Evolutionary conservation across 192 early-diverging fungal genomes (phyloP).

Genomic region (Rhizoclosmatium globosum): DNA sequence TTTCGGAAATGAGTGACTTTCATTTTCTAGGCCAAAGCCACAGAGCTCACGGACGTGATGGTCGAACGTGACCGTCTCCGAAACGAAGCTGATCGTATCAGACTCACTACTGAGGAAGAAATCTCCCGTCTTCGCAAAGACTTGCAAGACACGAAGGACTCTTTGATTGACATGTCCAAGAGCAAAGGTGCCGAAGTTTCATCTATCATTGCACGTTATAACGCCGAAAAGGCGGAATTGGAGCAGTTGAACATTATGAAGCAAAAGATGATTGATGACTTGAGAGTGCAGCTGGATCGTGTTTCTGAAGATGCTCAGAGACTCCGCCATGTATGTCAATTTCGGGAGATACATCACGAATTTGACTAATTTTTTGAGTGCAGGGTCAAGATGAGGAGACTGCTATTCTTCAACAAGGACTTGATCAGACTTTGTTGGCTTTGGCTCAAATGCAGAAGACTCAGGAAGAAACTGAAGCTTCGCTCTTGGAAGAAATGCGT

Average conservation of each 20-base stretch:
- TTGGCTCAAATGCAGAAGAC: conserved; percentile 59
- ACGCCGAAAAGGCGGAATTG: conserved; percentile 82
- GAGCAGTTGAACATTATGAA: conserved; percentile 56
- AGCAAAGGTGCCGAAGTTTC: conserved; percentile 87
- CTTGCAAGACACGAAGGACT: conserved; percentile 77
- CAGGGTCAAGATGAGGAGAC: conserved; percentile 59
- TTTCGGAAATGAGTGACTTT: neutral
- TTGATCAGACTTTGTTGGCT: conserved; percentile 64
- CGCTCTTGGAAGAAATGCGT: conserved; percentile 60
- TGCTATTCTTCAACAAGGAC: conserved; percentile 53
- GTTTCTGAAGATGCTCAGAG: conserved; percentile 28
- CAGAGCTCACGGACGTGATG: conserved; percentile 81
- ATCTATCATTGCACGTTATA: conserved; percentile 81
- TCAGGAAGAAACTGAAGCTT: conserved; percentile 42
- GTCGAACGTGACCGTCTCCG: conserved; percentile 88
- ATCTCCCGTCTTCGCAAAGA: conserved; percentile 81
- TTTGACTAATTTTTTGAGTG: neutral
- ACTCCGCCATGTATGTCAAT: conserved; percentile 18
- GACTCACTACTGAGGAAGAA: conserved; percentile 84
- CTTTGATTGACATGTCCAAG: conserved; percentile 78
- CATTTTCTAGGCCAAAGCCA: conserved; percentile 45
- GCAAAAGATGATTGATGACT: conserved; percentile 33
- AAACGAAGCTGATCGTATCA: conserved; percentile 81
- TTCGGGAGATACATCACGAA: neutral
- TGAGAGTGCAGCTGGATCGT: neutral